Percentiles rank a stretch among this genome's conserved stretches.
Evolutionary conservation across 768 basidiomycete genomes (phyloP).

Genomic region (Trametes gibbosa): DNA sequence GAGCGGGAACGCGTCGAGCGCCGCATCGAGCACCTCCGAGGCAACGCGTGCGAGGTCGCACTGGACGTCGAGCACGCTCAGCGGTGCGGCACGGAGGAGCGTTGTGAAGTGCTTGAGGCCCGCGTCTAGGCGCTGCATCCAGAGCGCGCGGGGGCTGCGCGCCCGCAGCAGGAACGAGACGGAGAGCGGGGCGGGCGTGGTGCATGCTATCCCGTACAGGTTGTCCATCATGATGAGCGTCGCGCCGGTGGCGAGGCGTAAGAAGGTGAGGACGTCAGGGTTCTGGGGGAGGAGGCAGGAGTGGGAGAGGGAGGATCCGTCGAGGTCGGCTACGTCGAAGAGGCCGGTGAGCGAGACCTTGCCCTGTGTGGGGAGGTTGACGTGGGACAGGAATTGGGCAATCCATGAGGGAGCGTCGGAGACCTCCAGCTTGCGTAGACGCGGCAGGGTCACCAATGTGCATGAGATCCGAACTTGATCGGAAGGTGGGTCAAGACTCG

Average conservation of each 20-base stretch:
- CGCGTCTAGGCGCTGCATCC: not conserved
- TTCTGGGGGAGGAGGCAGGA: not conserved
- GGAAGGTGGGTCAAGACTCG: not conserved
- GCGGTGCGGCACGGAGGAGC: not conserved
- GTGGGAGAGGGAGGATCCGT: not conserved
- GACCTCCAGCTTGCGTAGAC: not conserved
- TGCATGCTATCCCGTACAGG: not conserved
- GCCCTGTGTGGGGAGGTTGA: not conserved
- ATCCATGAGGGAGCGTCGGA: not conserved
- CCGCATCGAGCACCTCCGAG: not conserved
- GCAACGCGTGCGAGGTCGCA: not conserved
- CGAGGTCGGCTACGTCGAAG: not conserved
- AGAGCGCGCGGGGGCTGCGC: not conserved
- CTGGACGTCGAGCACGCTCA: not conserved
- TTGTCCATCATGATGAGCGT: not conserved
- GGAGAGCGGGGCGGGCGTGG: not conserved
- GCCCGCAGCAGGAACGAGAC: not conserved
- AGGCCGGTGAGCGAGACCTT: not conserved
- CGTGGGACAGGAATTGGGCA: not conserved
- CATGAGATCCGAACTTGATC: not conserved
- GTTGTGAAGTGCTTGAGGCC: not conserved
- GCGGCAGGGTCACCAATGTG: not conserved
- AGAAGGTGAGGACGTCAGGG: not conserved
- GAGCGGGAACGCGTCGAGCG: not conserved
- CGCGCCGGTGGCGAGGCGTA: not conserved